Evolutionary conservation across 305 asterid species (phyloP), one percentile per base, ranked within the genome.

Genomic region (Fraxinus ornus): DNA sequence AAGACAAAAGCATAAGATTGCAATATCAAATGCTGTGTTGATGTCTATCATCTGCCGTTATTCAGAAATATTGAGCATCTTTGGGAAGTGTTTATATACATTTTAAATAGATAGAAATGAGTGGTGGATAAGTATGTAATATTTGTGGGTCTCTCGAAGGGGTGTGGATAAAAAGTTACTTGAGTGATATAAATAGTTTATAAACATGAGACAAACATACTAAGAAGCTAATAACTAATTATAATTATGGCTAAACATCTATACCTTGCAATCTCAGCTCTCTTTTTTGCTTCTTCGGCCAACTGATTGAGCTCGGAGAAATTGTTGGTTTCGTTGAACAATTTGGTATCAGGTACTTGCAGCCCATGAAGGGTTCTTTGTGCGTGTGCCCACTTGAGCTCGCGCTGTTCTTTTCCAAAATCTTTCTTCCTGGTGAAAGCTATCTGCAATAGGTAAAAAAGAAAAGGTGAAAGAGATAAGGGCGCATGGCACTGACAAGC

Each of bases 181-280:
- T n/a, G 3, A 55, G 10, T n/a, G 26, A n/a, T 57, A 57, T 57
- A 19, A 57, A 19, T n/a, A 57, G 12, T 57, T 19, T 52, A 52
- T 52, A 52, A 52, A 17, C 62, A 52, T 17, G 62, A 52, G 22
- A n/a, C 62, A 17, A 52, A 52, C 62, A 52, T 8, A 68, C 37
- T 28, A 6, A 28, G 75, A 68, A 30, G 75, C 41, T 12, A 28
- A 28, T 13, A 26, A 70, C 75, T 70, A 70, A 26, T 30, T 22
- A 66, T 68, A 28, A 26, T 12, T 70, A 70, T 28, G n/a, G 19
- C 37, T 28, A 30, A 70, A 70, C 28, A 77, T 26, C 10, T 35
- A 52, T 90, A 96, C 99, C 99, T 92, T 28, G 99, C 99, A 78
- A 97, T 94, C 88, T 97, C 98, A 76, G 99, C 99, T 90, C 98